phyloP scores from a whole-genome alignment of 2,329 filamentous ascomycete species.

The Cercospora janseana region DNA sequence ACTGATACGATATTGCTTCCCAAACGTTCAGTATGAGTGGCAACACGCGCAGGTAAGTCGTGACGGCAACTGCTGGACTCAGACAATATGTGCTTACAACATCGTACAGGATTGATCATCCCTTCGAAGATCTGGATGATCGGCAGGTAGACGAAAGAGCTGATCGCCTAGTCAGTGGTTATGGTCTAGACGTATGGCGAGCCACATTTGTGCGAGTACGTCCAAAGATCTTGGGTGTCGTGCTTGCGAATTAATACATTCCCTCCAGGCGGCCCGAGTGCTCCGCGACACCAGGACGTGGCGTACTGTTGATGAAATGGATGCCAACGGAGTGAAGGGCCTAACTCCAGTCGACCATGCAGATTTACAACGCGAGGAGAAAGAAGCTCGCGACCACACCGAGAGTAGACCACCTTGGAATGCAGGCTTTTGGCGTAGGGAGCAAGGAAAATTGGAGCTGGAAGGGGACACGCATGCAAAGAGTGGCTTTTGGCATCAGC shows the following conservation, averaged over 20 bases:
- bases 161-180: neutral
- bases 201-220: neutral
- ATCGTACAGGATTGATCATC: constrained; percentile 4
- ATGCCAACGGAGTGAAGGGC: constrained; percentile 26
- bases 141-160: constrained; percentile 2
- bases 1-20: no score
- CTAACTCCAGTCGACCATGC: constrained; percentile 16
- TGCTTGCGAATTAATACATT: no score
- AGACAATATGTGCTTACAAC: neutral
- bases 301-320: constrained; percentile 28
- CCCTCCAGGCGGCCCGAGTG: constrained; percentile 28
- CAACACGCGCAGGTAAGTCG: neutral
- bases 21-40: no score
- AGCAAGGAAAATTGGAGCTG: neutral
- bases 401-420: constrained; percentile 10
- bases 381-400: neutral
- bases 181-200: neutral
- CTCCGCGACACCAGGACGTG: constrained; percentile 32
- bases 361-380: constrained; percentile 7
- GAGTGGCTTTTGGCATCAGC: constrained; percentile 32
- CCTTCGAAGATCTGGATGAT: constrained; percentile 2
- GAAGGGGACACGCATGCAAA: neutral
- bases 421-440: constrained; percentile 1
- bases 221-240: no score
- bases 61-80: no score